These are phyloP conservation scores for Vanderwaltozyma polyspora DNA, from an alignment of 805 yeast genomes.

Conservation along the genomic window DNA sequence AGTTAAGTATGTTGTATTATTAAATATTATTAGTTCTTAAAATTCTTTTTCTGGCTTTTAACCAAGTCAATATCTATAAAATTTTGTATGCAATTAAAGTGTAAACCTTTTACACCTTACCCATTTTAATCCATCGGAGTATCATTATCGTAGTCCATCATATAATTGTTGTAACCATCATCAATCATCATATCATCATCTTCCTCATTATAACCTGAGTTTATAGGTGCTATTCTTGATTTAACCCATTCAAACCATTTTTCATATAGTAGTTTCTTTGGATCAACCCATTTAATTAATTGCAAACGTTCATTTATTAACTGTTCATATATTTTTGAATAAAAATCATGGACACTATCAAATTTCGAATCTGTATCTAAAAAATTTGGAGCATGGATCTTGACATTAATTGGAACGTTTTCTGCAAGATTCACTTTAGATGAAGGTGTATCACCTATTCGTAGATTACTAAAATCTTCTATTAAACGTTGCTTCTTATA, in stretches of 20 bases:
- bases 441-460: constrained; percentile 12
- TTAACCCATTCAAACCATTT: constrained; percentile 25
- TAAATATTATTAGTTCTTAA: too few species aligned
- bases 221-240: too few species aligned
- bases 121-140: too few species aligned
- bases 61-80: too few species aligned
- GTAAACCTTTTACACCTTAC: too few species aligned
- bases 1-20: too few species aligned
- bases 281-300: constrained; percentile 21
- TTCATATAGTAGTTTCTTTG: constrained; percentile 10
- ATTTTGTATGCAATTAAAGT: too few species aligned
- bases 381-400: constrained; percentile 4
- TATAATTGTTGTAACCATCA: too few species aligned
- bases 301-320: constrained; percentile 14
- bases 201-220: too few species aligned
- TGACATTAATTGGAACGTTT: constrained; percentile 3
- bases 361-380: constrained; percentile 3
- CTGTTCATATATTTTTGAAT: background rate
- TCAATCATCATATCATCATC: too few species aligned
- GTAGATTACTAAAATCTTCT: constrained; percentile 24
- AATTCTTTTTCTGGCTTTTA: too few species aligned
- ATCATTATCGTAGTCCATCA: too few species aligned
- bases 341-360: background rate
- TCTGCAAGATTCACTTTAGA: constrained; percentile 1
- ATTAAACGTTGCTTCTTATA: constrained; percentile 26